A percentile compares a stretch with the other conserved stretches of the same genome.
Evolutionary conservation across 1,284 basidiomycete species (phyloP).

Genomic region (Bondarzewia mesenterica): DNA sequence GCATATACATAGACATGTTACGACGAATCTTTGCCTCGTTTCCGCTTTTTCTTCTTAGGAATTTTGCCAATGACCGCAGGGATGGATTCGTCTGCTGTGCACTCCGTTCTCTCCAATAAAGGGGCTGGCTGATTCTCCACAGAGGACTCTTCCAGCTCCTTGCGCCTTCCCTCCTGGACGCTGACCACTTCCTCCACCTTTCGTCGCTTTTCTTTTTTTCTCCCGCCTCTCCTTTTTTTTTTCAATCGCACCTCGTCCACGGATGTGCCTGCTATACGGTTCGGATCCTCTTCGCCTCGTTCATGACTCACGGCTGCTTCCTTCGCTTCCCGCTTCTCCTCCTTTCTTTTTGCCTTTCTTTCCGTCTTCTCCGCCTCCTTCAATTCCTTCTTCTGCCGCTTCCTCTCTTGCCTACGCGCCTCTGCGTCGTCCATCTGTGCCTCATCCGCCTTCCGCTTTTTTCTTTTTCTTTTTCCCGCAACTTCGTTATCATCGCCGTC

Average conservation of each 20-base stretch:
- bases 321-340: background rate
- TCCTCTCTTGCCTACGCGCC: constrained; percentile 6
- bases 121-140: background rate
- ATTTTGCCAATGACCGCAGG: background rate
- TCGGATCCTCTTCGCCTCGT: background rate
- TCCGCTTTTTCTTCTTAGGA: background rate
- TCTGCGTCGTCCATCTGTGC: constrained; percentile 11
- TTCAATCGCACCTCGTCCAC: background rate
- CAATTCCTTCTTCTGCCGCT: background rate
- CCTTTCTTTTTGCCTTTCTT: background rate
- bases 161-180: background rate
- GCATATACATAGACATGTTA: background rate
- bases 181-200: constrained; percentile 7
- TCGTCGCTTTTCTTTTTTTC: constrained; percentile 1
- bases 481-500: background rate
- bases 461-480: background rate
- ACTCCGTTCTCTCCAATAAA: too few species aligned
- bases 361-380: background rate
- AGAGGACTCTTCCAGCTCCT: background rate
- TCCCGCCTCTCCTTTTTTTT: constrained; percentile 3
- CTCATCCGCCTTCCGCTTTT: constrained; percentile 5
- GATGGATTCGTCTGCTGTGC: background rate
- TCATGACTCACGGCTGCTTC: background rate
- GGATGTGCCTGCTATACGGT: constrained; percentile 5
- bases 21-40: background rate